phyloP scores from a whole-genome alignment of 306 rosid genomes.

The Pterocarpus macrocarpus region DNA sequence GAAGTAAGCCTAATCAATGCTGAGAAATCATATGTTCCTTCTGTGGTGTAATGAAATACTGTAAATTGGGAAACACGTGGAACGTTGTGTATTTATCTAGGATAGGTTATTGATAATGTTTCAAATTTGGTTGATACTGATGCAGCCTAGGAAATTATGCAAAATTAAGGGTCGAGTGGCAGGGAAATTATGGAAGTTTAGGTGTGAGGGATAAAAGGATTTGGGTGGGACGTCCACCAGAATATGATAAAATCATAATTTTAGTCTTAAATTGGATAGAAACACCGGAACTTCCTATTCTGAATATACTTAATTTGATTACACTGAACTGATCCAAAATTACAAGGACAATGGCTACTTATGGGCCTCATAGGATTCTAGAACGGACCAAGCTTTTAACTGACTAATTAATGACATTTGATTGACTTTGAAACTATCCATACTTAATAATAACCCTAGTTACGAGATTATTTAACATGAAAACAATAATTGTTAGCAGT shows the following conservation, averaged over 20 bases:
- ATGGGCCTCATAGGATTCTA: background rate
- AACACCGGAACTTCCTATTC: background rate
- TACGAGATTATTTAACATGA: background rate
- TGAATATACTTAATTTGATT: background rate
- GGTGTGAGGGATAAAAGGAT: background rate
- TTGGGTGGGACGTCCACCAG: background rate
- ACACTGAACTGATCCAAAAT: background rate
- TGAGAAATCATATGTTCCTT: background rate
- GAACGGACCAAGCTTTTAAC: background rate
- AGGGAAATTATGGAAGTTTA: background rate
- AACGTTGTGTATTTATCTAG: background rate
- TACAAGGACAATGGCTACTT: background rate
- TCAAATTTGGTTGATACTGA: conserved; percentile 2
- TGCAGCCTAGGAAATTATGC: background rate
- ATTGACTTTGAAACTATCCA: background rate
- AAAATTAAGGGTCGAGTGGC: background rate
- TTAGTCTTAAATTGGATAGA: background rate
- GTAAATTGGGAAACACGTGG: conserved; percentile 13
- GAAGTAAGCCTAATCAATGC: background rate
- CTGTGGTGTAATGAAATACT: conserved; percentile 12
- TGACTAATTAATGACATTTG: background rate
- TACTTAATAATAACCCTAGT: background rate
- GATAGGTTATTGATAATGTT: conserved; percentile 14
- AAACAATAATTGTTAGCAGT: background rate
- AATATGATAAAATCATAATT: background rate